Conservation (phyloP, 2,329 filamentous ascomycete genomes). For the Paecilomyces fulvus region DNA sequence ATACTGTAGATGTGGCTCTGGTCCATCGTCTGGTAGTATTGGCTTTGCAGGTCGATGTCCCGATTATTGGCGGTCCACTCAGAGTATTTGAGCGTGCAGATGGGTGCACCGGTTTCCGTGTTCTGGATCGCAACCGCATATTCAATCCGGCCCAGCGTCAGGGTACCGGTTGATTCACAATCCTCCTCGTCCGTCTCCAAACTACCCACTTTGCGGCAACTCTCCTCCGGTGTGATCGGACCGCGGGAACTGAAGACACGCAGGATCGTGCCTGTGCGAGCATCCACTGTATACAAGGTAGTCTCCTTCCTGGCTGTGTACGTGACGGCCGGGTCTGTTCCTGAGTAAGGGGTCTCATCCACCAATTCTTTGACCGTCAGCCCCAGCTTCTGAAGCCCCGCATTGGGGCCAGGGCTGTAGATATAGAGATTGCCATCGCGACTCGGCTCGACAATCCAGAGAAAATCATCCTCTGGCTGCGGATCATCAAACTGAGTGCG, state of each 20-base stretch:
- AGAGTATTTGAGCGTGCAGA: conserved; percentile 85
- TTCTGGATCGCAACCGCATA: conserved; percentile 84
- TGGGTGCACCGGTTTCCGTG: conserved; percentile 59
- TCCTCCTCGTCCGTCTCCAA: conserved; percentile 57
- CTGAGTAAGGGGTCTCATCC: conserved; percentile 72
- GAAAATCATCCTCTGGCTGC: conserved; percentile 65
- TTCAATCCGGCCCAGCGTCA: conserved; percentile 77
- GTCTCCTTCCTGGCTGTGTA: conserved; percentile 91
- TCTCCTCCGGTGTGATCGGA: conserved; percentile 61
- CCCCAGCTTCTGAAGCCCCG: conserved; percentile 39
- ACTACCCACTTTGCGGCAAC: conserved; percentile 62
- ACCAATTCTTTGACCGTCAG: conserved; percentile 65
- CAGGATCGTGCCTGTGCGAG: conserved; percentile 69
- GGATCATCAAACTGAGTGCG: conserved; percentile 52
- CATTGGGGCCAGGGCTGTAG: conserved; percentile 58
- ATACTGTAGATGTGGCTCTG: conserved; percentile 81
- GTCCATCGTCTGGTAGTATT: conserved; percentile 74
- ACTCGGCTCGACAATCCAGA: conserved; percentile 93
- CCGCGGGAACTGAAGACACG: conserved; percentile 76
- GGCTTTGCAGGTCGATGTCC: conserved; percentile 75
- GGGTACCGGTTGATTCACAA: conserved; percentile 69
- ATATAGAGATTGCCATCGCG: conserved; percentile 81
- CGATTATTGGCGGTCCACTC: conserved; percentile 93
- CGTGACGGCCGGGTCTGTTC: conserved; percentile 66
- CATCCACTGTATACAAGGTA: conserved; percentile 80